Base-by-base conservation (phyloP, 1,284 basidiomycete species). In the Cutaneotrichosporon sp. region DNA sequence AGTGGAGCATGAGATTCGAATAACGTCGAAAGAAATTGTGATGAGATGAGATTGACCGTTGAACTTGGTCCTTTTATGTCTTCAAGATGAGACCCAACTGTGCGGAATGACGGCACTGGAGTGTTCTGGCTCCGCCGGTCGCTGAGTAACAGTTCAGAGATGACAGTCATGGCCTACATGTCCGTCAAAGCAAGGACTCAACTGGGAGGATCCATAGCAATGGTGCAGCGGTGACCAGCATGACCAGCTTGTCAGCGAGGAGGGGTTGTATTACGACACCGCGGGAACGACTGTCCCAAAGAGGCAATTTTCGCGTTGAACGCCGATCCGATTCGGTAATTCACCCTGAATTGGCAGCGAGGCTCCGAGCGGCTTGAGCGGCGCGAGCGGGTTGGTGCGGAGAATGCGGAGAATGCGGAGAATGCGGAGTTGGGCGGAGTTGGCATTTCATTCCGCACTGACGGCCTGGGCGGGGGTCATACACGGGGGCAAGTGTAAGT, bases 221-320 rank as follows among this genome's bases (percentile, higher is more conserved):
- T 27, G 16, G 19, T 17, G n/a, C n/a, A n/a, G n/a, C n/a, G n/a
- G n/a, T n/a, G n/a, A n/a, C n/a, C n/a, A n/a, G n/a, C n/a, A n/a
- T n/a, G n/a, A n/a, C n/a, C n/a, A n/a, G n/a, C n/a, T n/a, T n/a
- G n/a, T n/a, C n/a, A n/a, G n/a, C n/a, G n/a, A n/a, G n/a, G n/a
- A n/a, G n/a, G n/a, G n/a, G n/a, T n/a, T n/a, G n/a, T 7, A 19
- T 55, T 48, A 55, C 32, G 17, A 14, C 39, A 20, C 33, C 20
- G 10, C 27, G 54, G 31, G 54, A 51, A 55, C 41, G 8, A 7
- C 4, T 19, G 31, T 39, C 54, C 54, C 49, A 45, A 55, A 39
- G 41, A 8, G 54, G 54, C n/a, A 55, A 55, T 55, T 49, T 26
- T 34, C 14, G 16, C 16, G 34, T 12, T 10, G 16, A 10, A n/a